A percentile compares a stretch with the other conserved stretches of the same genome.
Conservation (phyloP, 495 filamentous ascomycete genomes). For the Aspergillus bridgeri region DNA sequence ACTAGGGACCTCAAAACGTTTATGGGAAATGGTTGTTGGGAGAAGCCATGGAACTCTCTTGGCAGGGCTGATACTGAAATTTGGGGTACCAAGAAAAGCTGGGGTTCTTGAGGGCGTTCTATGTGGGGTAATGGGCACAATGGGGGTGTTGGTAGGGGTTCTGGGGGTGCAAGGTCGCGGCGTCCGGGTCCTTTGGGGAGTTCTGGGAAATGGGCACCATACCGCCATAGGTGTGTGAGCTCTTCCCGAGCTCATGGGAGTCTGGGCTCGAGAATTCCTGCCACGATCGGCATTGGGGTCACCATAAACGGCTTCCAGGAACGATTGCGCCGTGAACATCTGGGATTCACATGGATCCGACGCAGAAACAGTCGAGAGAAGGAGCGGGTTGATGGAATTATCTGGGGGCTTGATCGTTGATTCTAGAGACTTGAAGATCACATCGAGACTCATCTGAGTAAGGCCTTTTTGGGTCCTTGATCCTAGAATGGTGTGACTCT, state of each 20-base stretch:
- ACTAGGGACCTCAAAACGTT: slow-evolving; percentile 12
- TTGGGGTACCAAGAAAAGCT: background rate
- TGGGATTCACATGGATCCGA: slow-evolving; percentile 82
- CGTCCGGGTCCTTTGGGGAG: slow-evolving; percentile 20
- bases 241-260: slow-evolving; percentile 66
- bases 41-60: slow-evolving; percentile 12
- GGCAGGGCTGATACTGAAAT: too few relatives aligned
- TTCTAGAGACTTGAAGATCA: slow-evolving; percentile 77
- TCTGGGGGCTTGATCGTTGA: slow-evolving; percentile 60
- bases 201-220: slow-evolving; percentile 33
- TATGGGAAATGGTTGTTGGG: slow-evolving; percentile 19
- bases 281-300: slow-evolving; percentile 59
- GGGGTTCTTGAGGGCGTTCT: too few relatives aligned
- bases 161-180: slow-evolving; percentile 22
- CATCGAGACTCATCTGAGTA: slow-evolving; percentile 86
- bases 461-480: slow-evolving; percentile 81
- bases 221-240: slow-evolving; percentile 45
- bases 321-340: slow-evolving; percentile 70
- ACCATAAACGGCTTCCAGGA: slow-evolving; percentile 75
- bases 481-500: slow-evolving; percentile 97
- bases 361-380: slow-evolving; percentile 67
- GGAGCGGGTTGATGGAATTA: slow-evolving; percentile 51
- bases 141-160: background rate
- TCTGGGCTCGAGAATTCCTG: slow-evolving; percentile 68
- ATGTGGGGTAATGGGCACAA: too few relatives aligned